These are phyloP conservation scores for Thozetella sp. DNA, from an alignment of 495 filamentous ascomycete species.

Conservation along the genomic window DNA sequence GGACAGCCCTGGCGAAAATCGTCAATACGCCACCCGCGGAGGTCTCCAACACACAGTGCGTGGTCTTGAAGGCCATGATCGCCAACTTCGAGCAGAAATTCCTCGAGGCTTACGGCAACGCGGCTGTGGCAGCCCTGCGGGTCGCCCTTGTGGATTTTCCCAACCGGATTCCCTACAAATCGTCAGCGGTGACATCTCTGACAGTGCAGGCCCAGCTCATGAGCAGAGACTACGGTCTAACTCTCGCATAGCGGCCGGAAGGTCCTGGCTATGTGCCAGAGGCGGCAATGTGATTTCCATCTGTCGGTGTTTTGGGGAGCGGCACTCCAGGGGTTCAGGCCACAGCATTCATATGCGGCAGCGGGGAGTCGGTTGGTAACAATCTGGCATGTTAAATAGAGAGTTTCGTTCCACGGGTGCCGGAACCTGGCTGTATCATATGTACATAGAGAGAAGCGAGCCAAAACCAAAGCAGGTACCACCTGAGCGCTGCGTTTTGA, in stretches of 20 bases:
- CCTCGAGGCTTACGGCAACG: slow-evolving; percentile 73
- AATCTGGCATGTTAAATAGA: background rate
- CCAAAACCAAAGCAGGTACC: background rate
- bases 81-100: slow-evolving; percentile 71
- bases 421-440: slow-evolving; percentile 7
- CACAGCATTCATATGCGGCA: background rate
- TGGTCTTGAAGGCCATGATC: slow-evolving; percentile 77
- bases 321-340: background rate
- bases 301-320: background rate
- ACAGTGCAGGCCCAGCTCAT: slow-evolving; percentile 61
- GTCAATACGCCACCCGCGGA: slow-evolving; percentile 67
- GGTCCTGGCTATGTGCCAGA: background rate
- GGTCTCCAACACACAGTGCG: slow-evolving; percentile 75
- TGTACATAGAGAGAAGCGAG: slow-evolving; percentile 1
- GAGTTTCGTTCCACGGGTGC: no score
- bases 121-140: slow-evolving; percentile 64
- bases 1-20: slow-evolving; percentile 72
- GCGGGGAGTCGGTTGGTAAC: background rate
- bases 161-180: slow-evolving; percentile 43
- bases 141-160: slow-evolving; percentile 72
- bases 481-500: background rate
- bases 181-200: slow-evolving; percentile 58
- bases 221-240: slow-evolving; percentile 58
- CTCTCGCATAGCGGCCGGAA: slow-evolving; percentile 23
- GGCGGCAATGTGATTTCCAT: background rate